These are phyloP conservation scores for Phytophthora podocarpi DNA, from an alignment of 352 stramenopile species.

Conservation along the genomic window DNA sequence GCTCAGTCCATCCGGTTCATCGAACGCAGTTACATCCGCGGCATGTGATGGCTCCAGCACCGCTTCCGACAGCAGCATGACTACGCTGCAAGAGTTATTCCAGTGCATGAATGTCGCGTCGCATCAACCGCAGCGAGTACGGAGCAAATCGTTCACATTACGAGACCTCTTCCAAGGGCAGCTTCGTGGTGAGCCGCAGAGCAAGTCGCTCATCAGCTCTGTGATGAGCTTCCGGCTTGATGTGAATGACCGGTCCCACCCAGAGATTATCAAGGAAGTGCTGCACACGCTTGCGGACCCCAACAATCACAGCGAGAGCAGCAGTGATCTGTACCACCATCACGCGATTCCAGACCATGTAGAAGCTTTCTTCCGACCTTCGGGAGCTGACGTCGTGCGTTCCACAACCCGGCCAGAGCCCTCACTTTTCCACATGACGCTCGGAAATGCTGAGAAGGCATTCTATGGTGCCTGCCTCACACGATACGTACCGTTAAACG, in stretches of 20 bases:
- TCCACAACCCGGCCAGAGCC: constrained; percentile 61
- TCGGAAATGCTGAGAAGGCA: constrained; percentile 79
- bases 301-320: constrained; percentile 45
- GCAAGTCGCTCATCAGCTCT: constrained; percentile 71
- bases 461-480: constrained; percentile 87
- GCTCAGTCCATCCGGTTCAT: constrained; percentile 64
- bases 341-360: constrained; percentile 84
- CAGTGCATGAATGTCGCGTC: constrained; percentile 89
- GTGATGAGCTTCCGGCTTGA: constrained; percentile 74
- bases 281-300: constrained; percentile 68
- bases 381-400: constrained; percentile 61
- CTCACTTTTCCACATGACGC: constrained; percentile 85
- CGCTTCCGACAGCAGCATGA: constrained; percentile 80
- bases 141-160: constrained; percentile 73
- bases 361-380: constrained; percentile 81
- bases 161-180: constrained; percentile 70
- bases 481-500: constrained; percentile 73
- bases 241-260: constrained; percentile 57
- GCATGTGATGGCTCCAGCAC: constrained; percentile 42
- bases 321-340: constrained; percentile 72
- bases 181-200: constrained; percentile 61
- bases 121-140: constrained; percentile 76
- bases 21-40: constrained; percentile 20
- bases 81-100: constrained; percentile 85
- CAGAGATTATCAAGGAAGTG: constrained; percentile 69